Evolutionary conservation across 2,329 filamentous ascomycete species (phyloP).

Genomic region (Pyricularia sp.): DNA sequence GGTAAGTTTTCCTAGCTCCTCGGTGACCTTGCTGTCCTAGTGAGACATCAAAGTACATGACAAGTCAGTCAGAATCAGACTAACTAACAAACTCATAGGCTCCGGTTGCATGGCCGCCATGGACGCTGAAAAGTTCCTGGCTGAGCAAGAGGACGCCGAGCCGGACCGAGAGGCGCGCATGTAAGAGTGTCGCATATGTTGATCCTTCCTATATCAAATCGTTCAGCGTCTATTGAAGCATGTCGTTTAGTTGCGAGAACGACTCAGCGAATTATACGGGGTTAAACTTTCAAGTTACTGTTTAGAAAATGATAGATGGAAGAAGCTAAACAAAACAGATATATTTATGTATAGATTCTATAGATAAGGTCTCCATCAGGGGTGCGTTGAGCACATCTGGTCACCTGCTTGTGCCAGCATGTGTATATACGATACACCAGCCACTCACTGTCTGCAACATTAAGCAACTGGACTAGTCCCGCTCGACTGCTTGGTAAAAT

Average conservation of each 20-base stretch:
- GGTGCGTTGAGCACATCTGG: not conserved
- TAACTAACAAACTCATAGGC: slow-evolving; percentile 36
- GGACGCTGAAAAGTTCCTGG: slow-evolving; percentile 88
- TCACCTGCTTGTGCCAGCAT: not conserved
- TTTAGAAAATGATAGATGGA: not conserved
- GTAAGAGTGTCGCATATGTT: not conserved
- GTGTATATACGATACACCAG: not conserved
- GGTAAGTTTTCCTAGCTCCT: slow-evolving; percentile 46
- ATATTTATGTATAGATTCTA: not conserved
- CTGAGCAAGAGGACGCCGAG: slow-evolving; percentile 57
- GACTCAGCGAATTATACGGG: not conserved
- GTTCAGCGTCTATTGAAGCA: not conserved
- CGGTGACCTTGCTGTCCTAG: not conserved
- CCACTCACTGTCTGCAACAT: not conserved
- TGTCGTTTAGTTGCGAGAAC: not conserved
- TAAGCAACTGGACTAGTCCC: not conserved
- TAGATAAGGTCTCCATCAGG: not conserved
- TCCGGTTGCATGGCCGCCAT: slow-evolving; percentile 93
- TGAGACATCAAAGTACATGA: not conserved
- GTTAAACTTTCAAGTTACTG: not conserved
- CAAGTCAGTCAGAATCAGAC: slow-evolving; percentile 7
- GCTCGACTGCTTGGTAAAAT: not conserved
- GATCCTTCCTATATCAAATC: not conserved
- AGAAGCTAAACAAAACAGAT: not conserved
- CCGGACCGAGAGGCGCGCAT: slow-evolving; percentile 6